These are phyloP conservation scores for Ustilago crameri DNA, from an alignment of 1,284 basidiomycete species.

Conservation along the genomic window DNA sequence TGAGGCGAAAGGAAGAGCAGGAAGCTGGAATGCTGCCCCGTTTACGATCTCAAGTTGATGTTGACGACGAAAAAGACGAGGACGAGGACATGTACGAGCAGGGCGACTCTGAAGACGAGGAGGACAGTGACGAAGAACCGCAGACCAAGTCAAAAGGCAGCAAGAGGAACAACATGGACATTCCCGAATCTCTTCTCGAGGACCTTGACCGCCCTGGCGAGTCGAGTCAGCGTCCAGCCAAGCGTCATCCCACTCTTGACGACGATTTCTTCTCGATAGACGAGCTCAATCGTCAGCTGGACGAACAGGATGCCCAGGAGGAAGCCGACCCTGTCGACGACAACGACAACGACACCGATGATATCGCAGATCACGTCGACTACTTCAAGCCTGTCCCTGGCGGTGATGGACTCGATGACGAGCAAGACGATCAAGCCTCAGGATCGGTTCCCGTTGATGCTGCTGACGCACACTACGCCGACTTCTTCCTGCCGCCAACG, in stretches of 20 bases:
- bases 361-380: slow-evolving; percentile 70
- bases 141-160: slow-evolving; percentile 71
- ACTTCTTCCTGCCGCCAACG: slow-evolving; percentile 73
- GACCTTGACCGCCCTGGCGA: slow-evolving; percentile 52
- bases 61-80: slow-evolving; percentile 24
- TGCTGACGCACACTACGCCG: slow-evolving; percentile 69
- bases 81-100: slow-evolving; percentile 43
- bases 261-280: slow-evolving; percentile 92
- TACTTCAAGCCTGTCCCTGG: slow-evolving; percentile 58
- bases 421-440: slow-evolving; percentile 18
- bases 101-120: slow-evolving; percentile 28
- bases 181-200: slow-evolving; percentile 68
- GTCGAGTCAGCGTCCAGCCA: slow-evolving; percentile 17
- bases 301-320: slow-evolving; percentile 77
- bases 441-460: slow-evolving; percentile 21
- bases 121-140: slow-evolving; percentile 70
- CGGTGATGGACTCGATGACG: slow-evolving; percentile 36
- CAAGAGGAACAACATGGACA: slow-evolving; percentile 70
- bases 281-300: slow-evolving; percentile 87
- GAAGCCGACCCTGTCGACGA: slow-evolving; percentile 72
- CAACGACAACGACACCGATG: slow-evolving; percentile 72
- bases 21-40: slow-evolving; percentile 50
- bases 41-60: slow-evolving; percentile 37
- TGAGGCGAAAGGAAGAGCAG: slow-evolving; percentile 53
- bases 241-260: slow-evolving; percentile 77